Base-by-base conservation (phyloP, 257 asterid species). In the Penstemon newberryi region DNA sequence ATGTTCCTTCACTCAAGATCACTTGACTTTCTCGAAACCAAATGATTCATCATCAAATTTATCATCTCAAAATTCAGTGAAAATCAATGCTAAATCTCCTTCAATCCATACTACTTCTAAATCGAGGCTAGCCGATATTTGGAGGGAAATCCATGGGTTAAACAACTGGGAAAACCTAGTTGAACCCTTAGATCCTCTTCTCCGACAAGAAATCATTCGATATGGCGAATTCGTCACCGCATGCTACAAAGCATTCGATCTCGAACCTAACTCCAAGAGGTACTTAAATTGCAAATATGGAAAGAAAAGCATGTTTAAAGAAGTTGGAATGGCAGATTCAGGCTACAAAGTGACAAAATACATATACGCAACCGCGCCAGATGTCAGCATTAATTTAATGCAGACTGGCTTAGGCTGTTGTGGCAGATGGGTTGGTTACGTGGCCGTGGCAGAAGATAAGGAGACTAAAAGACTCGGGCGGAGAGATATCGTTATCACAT, bases 251-350 rank as follows among this genome's bases (percentile, higher is more conserved):
- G 92, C 87, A 0, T 87, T 87, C 67, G 92, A 87, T 39, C 83
- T 87, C 51, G 79, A 87, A 53, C 79, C 90, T 7, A 25, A 2
- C 50, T 88, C 95, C 1, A 84, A 63, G 36, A 60, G 90, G 57
- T 88, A 83, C 87, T 77, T 88, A 47, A 76, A 80, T 42, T 88
- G 92, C 86, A 88, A 88, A 82, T 86, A 80, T 51, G 90, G 90
- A 0, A 85, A 76, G 51, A 36, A 13, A 0, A 69, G 11, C 56
- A 74, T 85, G 70, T 6, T 88, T 0, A 25, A 42, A 2, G 69
- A 74, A 7, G 92, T 80, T 6, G 92, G 95, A n/a, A 55, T 88
- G 10, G 73, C 63, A 0, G 64, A 69, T 19, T 80, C 87, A 5
- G 89, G 87, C 0, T 85, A 88, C 11, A 71, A 85, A 43, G 86